A percentile compares a stretch with the other conserved stretches of the same genome.
These are phyloP conservation scores for Anisodus acutangulus DNA, from an alignment of 257 asterid genomes.

Conservation along the genomic window DNA sequence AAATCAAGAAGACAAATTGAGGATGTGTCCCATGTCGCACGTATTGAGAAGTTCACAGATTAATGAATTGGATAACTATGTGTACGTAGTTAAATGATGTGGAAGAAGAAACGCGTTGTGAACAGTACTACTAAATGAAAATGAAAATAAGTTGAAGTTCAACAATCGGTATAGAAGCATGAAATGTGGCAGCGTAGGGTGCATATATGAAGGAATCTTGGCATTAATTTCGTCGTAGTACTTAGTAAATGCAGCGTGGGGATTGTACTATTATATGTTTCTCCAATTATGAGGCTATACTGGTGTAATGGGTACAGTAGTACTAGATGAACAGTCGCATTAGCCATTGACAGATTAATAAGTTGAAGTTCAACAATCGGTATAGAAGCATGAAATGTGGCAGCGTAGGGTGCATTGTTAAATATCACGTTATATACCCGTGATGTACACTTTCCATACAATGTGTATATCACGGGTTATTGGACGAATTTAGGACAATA, in stretches of 20 bases:
- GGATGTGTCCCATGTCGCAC: constrained; percentile 16
- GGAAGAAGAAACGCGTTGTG: not conserved
- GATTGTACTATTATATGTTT: not conserved
- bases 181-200: constrained; percentile 67
- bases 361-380: constrained; percentile 37
- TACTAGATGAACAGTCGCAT: constrained; percentile 8
- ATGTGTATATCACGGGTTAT: no score
- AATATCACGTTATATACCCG: no score
- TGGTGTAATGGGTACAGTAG: not conserved
- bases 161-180: constrained; percentile 43
- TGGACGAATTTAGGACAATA: no score
- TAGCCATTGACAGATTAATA: not conserved
- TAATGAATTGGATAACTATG: constrained; percentile 1
- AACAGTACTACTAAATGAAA: constrained; percentile 2
- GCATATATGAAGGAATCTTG: constrained; percentile 33
- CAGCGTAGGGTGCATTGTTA: constrained; percentile 50
- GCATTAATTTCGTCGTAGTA: not conserved
- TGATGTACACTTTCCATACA: no score
- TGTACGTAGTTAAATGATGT: constrained; percentile 26
- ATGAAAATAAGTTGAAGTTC: not conserved
- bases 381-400: constrained; percentile 57
- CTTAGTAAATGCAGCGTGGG: constrained; percentile 35
- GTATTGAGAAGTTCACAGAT: not conserved
- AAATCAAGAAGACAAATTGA: constrained; percentile 17
- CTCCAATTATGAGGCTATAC: not conserved